Evolutionary conservation across 2,329 filamentous ascomycete species (phyloP), one percentile per base, ranked within the genome.

Genomic region (Oidium heveae): DNA sequence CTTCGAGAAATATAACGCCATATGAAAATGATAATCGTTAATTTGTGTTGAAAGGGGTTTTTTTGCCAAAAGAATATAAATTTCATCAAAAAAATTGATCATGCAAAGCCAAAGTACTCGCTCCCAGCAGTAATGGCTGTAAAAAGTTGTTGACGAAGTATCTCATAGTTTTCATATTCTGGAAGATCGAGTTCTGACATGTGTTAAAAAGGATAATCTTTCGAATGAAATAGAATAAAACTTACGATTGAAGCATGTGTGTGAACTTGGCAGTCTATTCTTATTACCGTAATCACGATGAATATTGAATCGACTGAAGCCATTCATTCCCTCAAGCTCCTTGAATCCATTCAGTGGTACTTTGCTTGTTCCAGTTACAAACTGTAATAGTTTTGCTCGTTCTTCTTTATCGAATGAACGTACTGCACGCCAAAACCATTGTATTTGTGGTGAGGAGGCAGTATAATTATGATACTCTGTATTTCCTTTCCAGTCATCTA

Each of bases 191-290:
- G 86, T 72, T 98, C 87, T 94, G 67, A 54, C 49, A 39, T 34
- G 16, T 24, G 24, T 65, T 60, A 65, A 59, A 22, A 56, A 55
- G 46, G 47, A 54, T 62, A n/a, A 53, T 39, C 13, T 16, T 16
- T 15, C 16, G 1, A 16, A 28, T 15, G 16, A 22, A 43, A 24
- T 54, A 49, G 18, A 39, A 37, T 39, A 16, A 15, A 58, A 83
- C 86, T 83, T 78, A 94, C 87, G 91, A 68, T 98, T 98, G 72
- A 98, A 98, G 74, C 91, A 98, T 59, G 91, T 98, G 68, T 98
- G 93, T 62, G 88, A 94, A 63, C 86, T 94, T 55, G 91, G 91
- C 59, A 98, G 75, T 61, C 91, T 84, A 65, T 95, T 86, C 70
- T 95, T 96, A 72, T 84, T 89, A 62, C 89, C 88, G 69, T 94